Evolutionary conservation across 495 filamentous ascomycete genomes (phyloP).

Genomic region (Pseudomonodictys pantanalensis): DNA sequence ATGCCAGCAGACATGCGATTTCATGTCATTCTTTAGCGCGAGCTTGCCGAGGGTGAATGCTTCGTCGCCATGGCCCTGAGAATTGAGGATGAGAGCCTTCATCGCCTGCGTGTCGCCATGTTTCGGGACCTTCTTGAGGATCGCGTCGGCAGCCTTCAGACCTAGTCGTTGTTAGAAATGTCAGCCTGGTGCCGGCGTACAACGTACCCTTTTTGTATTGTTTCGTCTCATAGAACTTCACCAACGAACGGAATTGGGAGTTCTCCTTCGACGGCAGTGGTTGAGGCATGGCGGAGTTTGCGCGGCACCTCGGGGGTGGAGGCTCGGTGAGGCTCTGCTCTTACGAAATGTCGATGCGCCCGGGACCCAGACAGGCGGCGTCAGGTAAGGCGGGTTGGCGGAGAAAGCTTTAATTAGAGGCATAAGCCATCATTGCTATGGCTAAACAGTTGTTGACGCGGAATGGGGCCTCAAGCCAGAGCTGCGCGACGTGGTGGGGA

Average conservation of each 20-base stretch:
- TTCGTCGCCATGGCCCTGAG: constrained; percentile 83
- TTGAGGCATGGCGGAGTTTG: constrained; percentile 62
- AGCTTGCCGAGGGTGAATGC: constrained; percentile 89
- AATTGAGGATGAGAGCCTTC: constrained; percentile 96
- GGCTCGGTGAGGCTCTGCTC: neutral
- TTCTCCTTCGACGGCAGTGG: constrained; percentile 84
- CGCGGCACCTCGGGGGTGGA: neutral
- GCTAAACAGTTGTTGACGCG: no score
- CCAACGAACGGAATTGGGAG: constrained; percentile 87
- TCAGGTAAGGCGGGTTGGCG: no score
- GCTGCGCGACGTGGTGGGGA: constrained; percentile 3
- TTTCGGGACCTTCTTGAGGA: constrained; percentile 86
- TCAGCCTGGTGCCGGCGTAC: neutral
- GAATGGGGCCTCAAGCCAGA: neutral
- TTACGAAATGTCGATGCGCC: neutral
- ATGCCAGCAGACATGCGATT: constrained; percentile 98
- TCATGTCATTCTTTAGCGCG: constrained; percentile 91
- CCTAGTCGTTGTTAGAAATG: constrained; percentile 48
- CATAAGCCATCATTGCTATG: no score
- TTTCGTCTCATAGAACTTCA: constrained; percentile 94
- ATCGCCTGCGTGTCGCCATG: constrained; percentile 98
- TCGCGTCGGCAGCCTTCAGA: constrained; percentile 89
- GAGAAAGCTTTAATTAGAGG: no score
- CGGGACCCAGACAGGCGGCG: neutral
- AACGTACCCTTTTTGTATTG: constrained; percentile 87